phyloP scores from a whole-genome alignment of 306 rosid species.

The Cicer chorassanicum region DNA sequence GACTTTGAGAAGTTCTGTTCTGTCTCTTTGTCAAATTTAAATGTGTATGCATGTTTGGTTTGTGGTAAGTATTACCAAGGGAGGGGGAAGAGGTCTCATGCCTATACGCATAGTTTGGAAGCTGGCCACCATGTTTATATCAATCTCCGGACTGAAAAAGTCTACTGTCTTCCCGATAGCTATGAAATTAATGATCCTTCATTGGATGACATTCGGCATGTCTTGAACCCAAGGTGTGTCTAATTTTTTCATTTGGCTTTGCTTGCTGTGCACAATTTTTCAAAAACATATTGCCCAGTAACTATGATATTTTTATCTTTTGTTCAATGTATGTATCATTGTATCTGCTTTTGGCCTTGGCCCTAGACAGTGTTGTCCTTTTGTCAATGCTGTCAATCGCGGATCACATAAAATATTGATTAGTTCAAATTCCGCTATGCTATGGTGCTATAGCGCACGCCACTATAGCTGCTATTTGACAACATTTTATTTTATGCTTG shows the following conservation, averaged over 20 bases:
- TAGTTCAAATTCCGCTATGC: too few relatives aligned
- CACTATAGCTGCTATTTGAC: too few relatives aligned
- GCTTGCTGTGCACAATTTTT: conserved; percentile 11
- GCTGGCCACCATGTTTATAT: conserved; percentile 96
- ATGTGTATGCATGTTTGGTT: conserved; percentile 93
- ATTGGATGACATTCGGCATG: conserved; percentile 95
- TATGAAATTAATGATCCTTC: conserved; percentile 97
- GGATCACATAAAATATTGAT: too few relatives aligned
- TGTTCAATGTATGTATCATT: neutral
- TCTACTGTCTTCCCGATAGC: conserved; percentile 97
- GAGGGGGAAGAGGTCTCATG: conserved; percentile 93
- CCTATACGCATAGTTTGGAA: conserved; percentile 97
- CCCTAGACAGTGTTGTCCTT: neutral
- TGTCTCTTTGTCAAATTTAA: conserved; percentile 84
- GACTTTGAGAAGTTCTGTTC: conserved; percentile 97
- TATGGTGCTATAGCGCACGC: too few relatives aligned
- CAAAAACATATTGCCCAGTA: conserved; percentile 8
- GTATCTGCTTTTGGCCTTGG: conserved; percentile 11
- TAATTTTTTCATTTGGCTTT: conserved; percentile 27
- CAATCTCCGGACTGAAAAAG: conserved; percentile 93
- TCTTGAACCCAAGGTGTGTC: conserved; percentile 87
- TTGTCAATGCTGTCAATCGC: neutral
- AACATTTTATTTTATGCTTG: neutral
- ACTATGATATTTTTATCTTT: neutral
- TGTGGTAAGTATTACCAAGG: conserved; percentile 98